These are phyloP conservation scores for Salix koriyanagi DNA, from an alignment of 345 rosid genomes.

Conservation along the genomic window DNA sequence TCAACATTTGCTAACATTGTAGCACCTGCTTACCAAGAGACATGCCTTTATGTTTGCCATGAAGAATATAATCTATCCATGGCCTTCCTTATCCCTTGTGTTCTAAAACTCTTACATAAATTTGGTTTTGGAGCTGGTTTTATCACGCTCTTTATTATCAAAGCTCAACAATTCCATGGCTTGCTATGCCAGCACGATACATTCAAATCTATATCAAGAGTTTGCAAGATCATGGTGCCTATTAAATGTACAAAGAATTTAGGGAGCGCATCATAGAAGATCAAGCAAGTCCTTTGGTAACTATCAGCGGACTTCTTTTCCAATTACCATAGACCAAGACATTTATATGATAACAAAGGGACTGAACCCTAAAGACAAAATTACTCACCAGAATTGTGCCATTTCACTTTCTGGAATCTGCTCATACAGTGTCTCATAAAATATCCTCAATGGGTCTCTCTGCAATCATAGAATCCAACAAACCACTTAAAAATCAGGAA, in stretches of 20 bases:
- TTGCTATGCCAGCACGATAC: background rate
- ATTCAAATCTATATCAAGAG: background rate
- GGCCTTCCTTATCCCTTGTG: background rate
- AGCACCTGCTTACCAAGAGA: background rate
- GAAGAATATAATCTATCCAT: background rate
- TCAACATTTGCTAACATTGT: background rate
- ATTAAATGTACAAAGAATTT: background rate
- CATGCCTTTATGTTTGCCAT: background rate
- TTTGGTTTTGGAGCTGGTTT: background rate
- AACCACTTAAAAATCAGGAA: background rate
- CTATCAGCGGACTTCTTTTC: background rate
- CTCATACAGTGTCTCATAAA: slow-evolving; percentile 71
- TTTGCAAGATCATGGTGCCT: background rate
- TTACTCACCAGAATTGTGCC: slow-evolving; percentile 88
- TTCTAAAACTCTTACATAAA: background rate
- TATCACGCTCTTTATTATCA: background rate
- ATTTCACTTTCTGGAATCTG: slow-evolving; percentile 80
- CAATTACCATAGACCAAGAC: background rate
- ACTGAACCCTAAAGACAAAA: slow-evolving; percentile 1
- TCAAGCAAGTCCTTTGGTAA: background rate
- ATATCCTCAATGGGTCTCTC: slow-evolving; percentile 96
- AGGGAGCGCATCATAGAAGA: background rate
- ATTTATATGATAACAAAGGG: background rate
- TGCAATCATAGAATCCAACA: slow-evolving; percentile 36
- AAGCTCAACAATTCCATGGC: background rate